Conservation (phyloP, 1,139 yeast genomes). For the Suhomyces taliae region DNA sequence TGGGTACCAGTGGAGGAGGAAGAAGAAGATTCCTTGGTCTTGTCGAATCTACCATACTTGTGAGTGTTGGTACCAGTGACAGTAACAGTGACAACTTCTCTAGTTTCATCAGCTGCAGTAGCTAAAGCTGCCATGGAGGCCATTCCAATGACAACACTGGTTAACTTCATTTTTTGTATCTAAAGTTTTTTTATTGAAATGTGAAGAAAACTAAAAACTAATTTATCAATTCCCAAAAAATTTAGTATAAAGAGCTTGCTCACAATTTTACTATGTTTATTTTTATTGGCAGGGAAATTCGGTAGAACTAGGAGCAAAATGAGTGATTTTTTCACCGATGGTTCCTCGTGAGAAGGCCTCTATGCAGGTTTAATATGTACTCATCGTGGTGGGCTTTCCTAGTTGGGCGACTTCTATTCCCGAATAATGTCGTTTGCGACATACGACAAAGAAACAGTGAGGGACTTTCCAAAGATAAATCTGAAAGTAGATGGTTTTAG, state of each 20-base stretch:
- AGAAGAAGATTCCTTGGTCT: slow-evolving; percentile 39
- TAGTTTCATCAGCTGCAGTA: slow-evolving; percentile 27
- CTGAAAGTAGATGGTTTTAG: neutral
- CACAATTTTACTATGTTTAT: slow-evolving; percentile 8
- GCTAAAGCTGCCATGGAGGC: slow-evolving; percentile 22
- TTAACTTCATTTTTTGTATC: slow-evolving; percentile 21
- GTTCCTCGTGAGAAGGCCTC: neutral
- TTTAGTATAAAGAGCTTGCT: neutral
- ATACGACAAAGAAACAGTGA: neutral
- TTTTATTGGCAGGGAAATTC: slow-evolving; percentile 11
- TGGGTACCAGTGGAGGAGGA: slow-evolving; percentile 38
- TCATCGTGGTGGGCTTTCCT: slow-evolving; percentile 1
- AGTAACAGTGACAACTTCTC: slow-evolving; percentile 27
- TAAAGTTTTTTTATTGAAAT: neutral
- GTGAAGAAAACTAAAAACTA: neutral
- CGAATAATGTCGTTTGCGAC: slow-evolving; percentile 4
- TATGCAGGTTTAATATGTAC: slow-evolving; percentile 7
- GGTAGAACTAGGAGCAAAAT: slow-evolving; percentile 8
- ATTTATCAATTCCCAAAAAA: no score
- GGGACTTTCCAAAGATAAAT: neutral
- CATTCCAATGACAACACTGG: slow-evolving; percentile 22
- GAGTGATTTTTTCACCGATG: slow-evolving; percentile 6
- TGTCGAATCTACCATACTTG: slow-evolving; percentile 52
- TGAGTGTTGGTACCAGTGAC: slow-evolving; percentile 35
- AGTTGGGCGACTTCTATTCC: slow-evolving; percentile 1